Conservation (phyloP, 2,329 filamentous ascomycete genomes). For the Beauveria australis region DNA sequence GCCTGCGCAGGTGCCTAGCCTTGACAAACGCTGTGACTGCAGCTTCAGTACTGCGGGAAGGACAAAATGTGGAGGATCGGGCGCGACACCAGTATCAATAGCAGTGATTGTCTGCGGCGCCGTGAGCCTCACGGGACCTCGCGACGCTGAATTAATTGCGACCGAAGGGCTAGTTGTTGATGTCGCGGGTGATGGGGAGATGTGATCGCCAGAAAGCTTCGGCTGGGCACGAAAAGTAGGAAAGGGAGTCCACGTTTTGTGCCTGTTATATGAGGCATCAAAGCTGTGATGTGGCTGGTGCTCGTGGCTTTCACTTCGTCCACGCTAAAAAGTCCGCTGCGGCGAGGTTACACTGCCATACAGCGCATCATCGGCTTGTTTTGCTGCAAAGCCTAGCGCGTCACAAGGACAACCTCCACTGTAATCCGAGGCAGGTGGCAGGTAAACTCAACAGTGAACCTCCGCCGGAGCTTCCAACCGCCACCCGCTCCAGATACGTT, state of each 20-base stretch:
- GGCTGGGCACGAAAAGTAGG: not conserved
- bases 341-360: too few species aligned
- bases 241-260: not conserved
- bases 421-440: too few species aligned
- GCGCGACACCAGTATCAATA: not conserved
- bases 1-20: not conserved
- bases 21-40: not conserved
- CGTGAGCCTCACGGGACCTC: not conserved
- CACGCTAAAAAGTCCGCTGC: too few species aligned
- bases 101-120: not conserved
- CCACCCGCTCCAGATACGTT: not conserved
- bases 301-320: not conserved
- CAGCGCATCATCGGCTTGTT: not conserved
- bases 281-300: not conserved
- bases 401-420: too few species aligned
- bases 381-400: too few species aligned
- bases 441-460: too few species aligned
- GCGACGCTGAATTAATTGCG: constrained; percentile 8
- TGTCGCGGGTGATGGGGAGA: constrained; percentile 8
- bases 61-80: not conserved
- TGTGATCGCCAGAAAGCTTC: not conserved
- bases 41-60: not conserved
- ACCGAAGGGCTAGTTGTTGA: constrained; percentile 6
- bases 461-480: not conserved
- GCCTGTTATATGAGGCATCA: constrained; percentile 3